Percentiles rank a stretch among this genome's conserved stretches.
phyloP scores from a whole-genome alignment of 75 land plant species.

The Pinus tabuliformis region DNA sequence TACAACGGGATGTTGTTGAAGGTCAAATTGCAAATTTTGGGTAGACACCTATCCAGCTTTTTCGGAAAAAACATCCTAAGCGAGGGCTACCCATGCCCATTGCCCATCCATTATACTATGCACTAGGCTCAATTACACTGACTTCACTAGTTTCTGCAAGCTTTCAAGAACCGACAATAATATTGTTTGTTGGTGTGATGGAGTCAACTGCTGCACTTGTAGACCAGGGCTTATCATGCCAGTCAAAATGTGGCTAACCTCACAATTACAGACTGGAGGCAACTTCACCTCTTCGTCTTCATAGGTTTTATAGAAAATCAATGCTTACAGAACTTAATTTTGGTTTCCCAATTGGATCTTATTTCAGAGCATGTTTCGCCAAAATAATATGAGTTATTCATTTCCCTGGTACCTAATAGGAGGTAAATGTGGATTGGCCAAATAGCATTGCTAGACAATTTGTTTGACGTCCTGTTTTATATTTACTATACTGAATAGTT shows the following conservation, averaged over 20 bases:
- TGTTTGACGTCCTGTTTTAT: background rate
- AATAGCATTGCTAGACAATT: background rate
- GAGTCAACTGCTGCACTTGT: slow-evolving; percentile 73
- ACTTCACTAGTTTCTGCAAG: slow-evolving; percentile 63
- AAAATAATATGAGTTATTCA: background rate
- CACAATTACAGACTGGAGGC: slow-evolving; percentile 81
- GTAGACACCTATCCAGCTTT: slow-evolving; percentile 95
- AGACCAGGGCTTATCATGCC: slow-evolving; percentile 50
- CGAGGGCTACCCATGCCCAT: slow-evolving; percentile 94
- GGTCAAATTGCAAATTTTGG: slow-evolving; percentile 99
- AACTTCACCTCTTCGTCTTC: slow-evolving; percentile 95
- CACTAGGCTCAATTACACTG: slow-evolving; percentile 87
- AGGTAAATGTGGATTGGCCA: background rate
- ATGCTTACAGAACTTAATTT: background rate
- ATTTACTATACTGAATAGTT: too few species aligned
- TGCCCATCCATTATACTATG: slow-evolving; percentile 86
- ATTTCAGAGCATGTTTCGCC: background rate
- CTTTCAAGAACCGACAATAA: slow-evolving; percentile 33
- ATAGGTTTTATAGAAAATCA: slow-evolving; percentile 53
- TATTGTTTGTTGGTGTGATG: slow-evolving; percentile 59
- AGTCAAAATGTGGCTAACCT: slow-evolving; percentile 91
- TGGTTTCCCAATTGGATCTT: background rate
- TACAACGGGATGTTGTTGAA: slow-evolving; percentile 89
- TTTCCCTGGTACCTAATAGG: background rate
- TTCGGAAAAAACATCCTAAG: slow-evolving; percentile 90